Conservation (phyloP, 441 rosid species). For the Gossypium schwendimanii region DNA sequence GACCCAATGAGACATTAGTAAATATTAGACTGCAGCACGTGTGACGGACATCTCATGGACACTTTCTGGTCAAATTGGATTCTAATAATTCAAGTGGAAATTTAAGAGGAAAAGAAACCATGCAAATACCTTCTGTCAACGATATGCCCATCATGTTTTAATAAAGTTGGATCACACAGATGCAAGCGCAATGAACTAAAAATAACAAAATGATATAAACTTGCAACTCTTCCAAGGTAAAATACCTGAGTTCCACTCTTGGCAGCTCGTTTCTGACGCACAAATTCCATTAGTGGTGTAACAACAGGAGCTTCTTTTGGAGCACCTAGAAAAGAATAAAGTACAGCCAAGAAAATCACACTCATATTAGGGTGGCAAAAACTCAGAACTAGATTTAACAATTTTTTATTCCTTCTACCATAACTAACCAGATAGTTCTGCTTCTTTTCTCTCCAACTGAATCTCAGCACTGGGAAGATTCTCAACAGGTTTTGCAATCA, state of each 20-base stretch:
- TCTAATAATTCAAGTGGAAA: background rate
- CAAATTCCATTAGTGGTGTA: conserved; percentile 80
- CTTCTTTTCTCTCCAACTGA: conserved; percentile 68
- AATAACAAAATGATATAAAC: background rate
- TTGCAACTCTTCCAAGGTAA: background rate
- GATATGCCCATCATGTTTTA: background rate
- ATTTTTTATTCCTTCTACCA: background rate
- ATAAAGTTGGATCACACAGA: background rate
- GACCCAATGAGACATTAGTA: background rate
- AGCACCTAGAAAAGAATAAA: conserved; percentile 29
- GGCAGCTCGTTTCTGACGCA: conserved; percentile 64
- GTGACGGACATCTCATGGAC: background rate
- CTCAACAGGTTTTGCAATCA: conserved; percentile 60
- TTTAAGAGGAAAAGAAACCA: background rate
- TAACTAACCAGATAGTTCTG: conserved; percentile 53
- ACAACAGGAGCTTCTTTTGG: conserved; percentile 40
- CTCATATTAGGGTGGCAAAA: background rate
- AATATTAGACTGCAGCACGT: background rate
- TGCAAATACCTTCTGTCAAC: background rate
- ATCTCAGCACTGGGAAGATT: conserved; percentile 62
- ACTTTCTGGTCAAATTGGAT: background rate
- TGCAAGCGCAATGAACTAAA: background rate
- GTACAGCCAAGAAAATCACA: background rate
- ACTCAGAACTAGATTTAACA: background rate
- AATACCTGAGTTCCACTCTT: conserved; percentile 46